phyloP scores from a whole-genome alignment of 2,329 filamentous ascomycete species.

The Harringtonia aguacate region DNA sequence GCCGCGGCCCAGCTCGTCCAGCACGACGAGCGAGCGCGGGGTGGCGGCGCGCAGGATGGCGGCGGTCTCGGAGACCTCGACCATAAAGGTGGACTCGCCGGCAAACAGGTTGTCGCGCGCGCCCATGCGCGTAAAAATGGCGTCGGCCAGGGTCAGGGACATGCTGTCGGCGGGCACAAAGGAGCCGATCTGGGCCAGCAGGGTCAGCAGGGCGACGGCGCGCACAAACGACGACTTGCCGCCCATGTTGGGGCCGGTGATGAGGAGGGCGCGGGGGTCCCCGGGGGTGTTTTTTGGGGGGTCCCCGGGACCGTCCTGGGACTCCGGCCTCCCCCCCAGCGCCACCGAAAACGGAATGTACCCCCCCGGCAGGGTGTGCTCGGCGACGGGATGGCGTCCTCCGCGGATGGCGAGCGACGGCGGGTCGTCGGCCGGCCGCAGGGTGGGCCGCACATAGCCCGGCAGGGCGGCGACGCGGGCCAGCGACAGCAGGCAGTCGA shows the following conservation, averaged over 20 bases:
- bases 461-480: conserved; percentile 75
- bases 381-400: conserved; percentile 91
- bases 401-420: conserved; percentile 50
- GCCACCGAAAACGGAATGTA: conserved; percentile 88
- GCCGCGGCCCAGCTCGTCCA: conserved; percentile 89
- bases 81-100: conserved; percentile 95
- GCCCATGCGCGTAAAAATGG: conserved; percentile 91
- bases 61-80: conserved; percentile 86
- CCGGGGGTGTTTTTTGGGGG: not conserved
- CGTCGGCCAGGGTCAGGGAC: conserved; percentile 72
- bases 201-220: conserved; percentile 78
- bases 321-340: conserved; percentile 39
- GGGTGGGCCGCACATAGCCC: conserved; percentile 72
- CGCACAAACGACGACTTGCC: conserved; percentile 97
- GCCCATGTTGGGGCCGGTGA: conserved; percentile 98
- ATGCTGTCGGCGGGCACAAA: conserved; percentile 78
- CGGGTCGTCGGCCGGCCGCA: conserved; percentile 46
- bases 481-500: conserved; percentile 85
- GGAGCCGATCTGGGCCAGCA: conserved; percentile 90
- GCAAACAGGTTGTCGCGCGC: conserved; percentile 94
- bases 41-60: conserved; percentile 86
- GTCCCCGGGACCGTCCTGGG: conserved; percentile 19
- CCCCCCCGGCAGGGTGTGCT: conserved; percentile 71
- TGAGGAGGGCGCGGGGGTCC: conserved; percentile 53
- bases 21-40: conserved; percentile 72